phyloP scores from a whole-genome alignment of 169 alveolate species.

The Pseudocohnilembus persalinus region DNA sequence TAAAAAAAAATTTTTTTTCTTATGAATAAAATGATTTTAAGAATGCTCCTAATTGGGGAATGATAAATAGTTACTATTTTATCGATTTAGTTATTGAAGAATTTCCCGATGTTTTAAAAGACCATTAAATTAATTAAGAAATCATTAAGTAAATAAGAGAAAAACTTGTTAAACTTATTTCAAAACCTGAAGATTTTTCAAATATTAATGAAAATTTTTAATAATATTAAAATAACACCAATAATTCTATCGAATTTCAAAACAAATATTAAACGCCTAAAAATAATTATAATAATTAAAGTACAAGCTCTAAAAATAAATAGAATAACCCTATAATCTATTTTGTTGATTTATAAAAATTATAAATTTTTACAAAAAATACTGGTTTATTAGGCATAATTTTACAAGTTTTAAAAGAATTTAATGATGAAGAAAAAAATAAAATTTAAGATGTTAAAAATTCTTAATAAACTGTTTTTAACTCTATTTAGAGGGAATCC shows the following conservation, averaged over 20 bases:
- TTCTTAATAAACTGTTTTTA: background rate
- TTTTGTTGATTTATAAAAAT: background rate
- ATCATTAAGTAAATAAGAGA: background rate
- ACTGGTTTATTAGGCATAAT: background rate
- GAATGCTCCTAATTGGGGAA: background rate
- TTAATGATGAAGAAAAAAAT: background rate
- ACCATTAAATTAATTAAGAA: background rate
- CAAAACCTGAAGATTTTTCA: too few species aligned
- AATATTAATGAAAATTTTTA: too few species aligned
- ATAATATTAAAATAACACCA: too few species aligned
- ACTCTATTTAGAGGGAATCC: background rate
- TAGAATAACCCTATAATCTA: too few species aligned
- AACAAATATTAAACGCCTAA: too few species aligned
- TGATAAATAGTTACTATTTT: too few species aligned
- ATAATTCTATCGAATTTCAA: too few species aligned
- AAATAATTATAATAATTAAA: too few species aligned
- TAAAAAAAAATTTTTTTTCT: background rate
- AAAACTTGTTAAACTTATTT: too few species aligned
- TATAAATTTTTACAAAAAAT: background rate
- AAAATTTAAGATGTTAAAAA: background rate
- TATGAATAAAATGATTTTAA: background rate
- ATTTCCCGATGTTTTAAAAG: background rate
- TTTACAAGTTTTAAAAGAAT: too few species aligned
- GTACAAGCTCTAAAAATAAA: too few species aligned
- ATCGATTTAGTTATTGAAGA: background rate